Evolutionary conservation across 306 rosid species (phyloP), one percentile per base, ranked within the genome.

Genomic region (Cicer arietinum): DNA sequence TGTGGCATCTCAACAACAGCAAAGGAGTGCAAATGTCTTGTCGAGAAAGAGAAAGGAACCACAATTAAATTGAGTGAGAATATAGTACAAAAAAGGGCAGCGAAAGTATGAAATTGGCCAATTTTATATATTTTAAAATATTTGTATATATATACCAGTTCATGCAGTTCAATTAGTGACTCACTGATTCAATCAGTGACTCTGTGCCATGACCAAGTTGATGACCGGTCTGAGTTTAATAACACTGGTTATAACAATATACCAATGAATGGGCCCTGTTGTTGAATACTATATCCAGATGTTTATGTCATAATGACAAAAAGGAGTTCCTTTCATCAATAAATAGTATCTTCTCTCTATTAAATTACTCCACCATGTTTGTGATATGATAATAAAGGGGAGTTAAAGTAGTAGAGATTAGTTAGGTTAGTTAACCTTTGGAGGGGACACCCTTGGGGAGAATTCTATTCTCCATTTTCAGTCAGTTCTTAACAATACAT

Each of bases 1-100:
- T 53, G 11, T 8, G 25, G 14, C 44, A 76, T 39, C 53, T 37
- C 66, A 71, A 63, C 54, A 68, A 58, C 48, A 10, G 37, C 37
- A 77, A 72, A 14, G 54, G 79, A 69, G 13, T 35, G 43, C 67
- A 45, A 17, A 17, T 22, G 11, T 73, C 61, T 67, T 56, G 48
- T 57, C 14, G 46, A 48, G 47, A 62, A 52, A 70, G 74, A 71
- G 14, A 64, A 81, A 57, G 54, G 69, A 40, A 46, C 11, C 65
- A 56, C 58, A 52, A 53, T 20, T 44, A 35, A 56, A 69, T 18
- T 50, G 39, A 50, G 35, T 18, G 57, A 57, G 39, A 66, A 60
- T 65, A 76, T 60, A 45, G 69, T 37, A 59, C 22, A 52, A 76
- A 79, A 74, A 74, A 75, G 17, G 41, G 9, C 41, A 44, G 42